Base-by-base conservation (phyloP, 192 early-diverging fungal genomes). In the Cladochytrium replicatum region DNA sequence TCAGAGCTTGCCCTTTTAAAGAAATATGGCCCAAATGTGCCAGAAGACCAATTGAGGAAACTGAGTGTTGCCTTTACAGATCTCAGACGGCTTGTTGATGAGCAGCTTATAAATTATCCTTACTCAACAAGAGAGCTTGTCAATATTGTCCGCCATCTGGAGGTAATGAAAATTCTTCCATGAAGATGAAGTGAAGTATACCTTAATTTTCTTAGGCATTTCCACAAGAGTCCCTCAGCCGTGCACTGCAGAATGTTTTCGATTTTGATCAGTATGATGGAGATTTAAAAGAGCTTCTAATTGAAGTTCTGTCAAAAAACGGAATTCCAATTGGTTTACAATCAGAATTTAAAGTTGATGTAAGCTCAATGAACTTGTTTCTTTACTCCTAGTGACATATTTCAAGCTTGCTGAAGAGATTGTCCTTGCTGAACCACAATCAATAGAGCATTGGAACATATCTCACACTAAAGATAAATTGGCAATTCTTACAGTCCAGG, bases 41-140 rank as follows among this genome's bases (percentile, higher is more conserved):
- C 75, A n/a, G 74, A 75, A 28, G 72, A 84, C 23, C 50, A 83
- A 24, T 59, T 89, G 15, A 15, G 53, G 19, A 78, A 82, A 45
- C 63, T 89, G 32, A 74, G 84, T 3, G 64, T 63, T 15, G 81
- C 83, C 4, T 89, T 89, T 50, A 74, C 71, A 11, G 85, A 89
- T 34, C 51, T 89, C 6, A 69, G 87, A 26, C 67, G 64, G 3
- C 55, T 82, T 2, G 79, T 83, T 2, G 83, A 89, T 46, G 82
- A 87, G 48, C 83, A 83, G 8, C 57, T 86, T 19, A 77, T 89
- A 9, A 77, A 71, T 6, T 89, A 89, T 43, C 87, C 87, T 27
- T 89, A 89, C 59, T 89, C 87, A 8, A 77, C 82, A 13, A 74
- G 87, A 49, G 87, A 89, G 52, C 52, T 89, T 22, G 79, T 89